These are phyloP conservation scores for Lignosus rhinocerotis DNA, from an alignment of 1,284 basidiomycete species.

Conservation along the genomic window DNA sequence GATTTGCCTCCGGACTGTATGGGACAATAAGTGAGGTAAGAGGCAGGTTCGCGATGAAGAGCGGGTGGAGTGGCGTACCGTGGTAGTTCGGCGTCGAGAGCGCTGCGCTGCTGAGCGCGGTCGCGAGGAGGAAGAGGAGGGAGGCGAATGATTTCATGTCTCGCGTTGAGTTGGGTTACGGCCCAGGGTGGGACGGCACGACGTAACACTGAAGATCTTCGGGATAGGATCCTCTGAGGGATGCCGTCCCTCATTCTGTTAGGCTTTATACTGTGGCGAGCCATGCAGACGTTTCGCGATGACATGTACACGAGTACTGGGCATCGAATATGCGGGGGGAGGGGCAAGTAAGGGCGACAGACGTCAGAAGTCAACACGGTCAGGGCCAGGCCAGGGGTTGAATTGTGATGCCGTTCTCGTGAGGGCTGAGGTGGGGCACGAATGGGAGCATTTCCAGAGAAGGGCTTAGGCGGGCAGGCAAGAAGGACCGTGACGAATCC, in stretches of 20 bases:
- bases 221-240: neutral
- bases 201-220: neutral
- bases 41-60: neutral
- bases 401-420: neutral
- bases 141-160: constrained; percentile 12
- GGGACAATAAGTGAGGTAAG: neutral
- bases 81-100: constrained; percentile 16
- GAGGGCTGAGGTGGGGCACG: neutral
- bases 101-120: constrained; percentile 7
- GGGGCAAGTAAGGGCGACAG: neutral
- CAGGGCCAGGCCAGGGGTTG: neutral
- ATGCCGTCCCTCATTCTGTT: neutral
- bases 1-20: constrained; percentile 11
- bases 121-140: constrained; percentile 14
- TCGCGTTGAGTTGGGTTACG: neutral
- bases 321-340: neutral
- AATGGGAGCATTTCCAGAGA: neutral
- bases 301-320: neutral
- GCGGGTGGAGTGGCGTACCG: constrained; percentile 3
- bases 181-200: neutral
- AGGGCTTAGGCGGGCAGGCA: neutral
- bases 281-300: neutral
- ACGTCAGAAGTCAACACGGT: neutral
- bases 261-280: neutral
- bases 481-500: neutral